Conservation (phyloP, 148 eudicot species). For the Persicaria maculosa region DNA sequence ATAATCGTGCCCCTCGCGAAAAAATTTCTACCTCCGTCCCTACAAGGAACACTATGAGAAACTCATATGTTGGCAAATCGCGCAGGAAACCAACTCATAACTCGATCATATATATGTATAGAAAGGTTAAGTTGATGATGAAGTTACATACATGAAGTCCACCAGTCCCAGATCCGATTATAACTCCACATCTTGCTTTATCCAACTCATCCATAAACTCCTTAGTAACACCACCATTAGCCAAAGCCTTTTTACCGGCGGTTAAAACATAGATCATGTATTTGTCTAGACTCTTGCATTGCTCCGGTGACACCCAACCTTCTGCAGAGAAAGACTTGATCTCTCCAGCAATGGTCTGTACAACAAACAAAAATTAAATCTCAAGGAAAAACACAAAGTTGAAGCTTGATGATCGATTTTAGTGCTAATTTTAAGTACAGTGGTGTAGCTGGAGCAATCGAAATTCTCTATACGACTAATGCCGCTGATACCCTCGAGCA, state of each 20-base stretch:
- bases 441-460: conserved; percentile 67
- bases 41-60: no score
- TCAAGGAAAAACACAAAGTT: no score
- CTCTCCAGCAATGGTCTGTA: conserved; percentile 94
- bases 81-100: not conserved
- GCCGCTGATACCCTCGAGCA: conserved; percentile 96
- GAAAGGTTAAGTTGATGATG: no score
- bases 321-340: conserved; percentile 82
- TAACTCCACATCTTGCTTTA: conserved; percentile 77
- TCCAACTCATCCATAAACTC: conserved; percentile 69
- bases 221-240: conserved; percentile 74
- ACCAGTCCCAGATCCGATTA: conserved; percentile 95
- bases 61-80: no score
- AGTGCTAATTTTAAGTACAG: no score
- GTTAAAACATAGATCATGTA: conserved; percentile 95
- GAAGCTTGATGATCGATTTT: no score
- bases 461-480: conserved; percentile 74
- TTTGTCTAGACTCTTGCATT: conserved; percentile 79
- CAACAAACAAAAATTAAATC: no score
- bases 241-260: conserved; percentile 93
- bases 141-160: conserved; percentile 72
- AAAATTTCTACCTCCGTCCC: no score
- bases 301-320: conserved; percentile 85
- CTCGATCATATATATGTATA: not conserved
- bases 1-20: no score